Conservation (phyloP, 164 flowering plant species). For the Sextonia rubra region DNA sequence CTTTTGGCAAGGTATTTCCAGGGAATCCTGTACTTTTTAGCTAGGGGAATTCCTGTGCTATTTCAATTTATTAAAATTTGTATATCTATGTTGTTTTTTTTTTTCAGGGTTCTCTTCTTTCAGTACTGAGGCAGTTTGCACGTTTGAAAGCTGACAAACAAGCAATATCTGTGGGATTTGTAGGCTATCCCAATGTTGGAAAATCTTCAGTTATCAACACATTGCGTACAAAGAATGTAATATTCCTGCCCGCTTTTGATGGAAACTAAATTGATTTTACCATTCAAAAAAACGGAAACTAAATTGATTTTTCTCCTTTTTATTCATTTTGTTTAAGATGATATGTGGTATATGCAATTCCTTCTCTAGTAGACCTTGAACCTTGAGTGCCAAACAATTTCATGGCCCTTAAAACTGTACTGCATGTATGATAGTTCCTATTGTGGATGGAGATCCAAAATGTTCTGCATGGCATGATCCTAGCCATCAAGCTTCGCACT, state of each 20-base stretch:
- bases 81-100: neutral
- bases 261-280: no score
- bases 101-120: conserved; percentile 82
- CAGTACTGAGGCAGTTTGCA: conserved; percentile 87
- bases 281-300: no score
- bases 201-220: conserved; percentile 99
- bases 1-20: conserved; percentile 89
- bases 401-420: no score
- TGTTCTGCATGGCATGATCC: no score
- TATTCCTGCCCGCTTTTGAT: neutral
- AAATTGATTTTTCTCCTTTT: no score
- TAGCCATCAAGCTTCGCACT: no score
- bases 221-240: conserved; percentile 91
- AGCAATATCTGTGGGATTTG: conserved; percentile 95
- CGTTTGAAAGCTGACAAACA: conserved; percentile 97
- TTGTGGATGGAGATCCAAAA: no score
- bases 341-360: no score
- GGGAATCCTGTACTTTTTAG: neutral
- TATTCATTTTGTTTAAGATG: no score
- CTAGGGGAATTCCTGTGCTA: neutral
- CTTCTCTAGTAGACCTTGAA: no score
- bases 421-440: no score
- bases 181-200: conserved; percentile 99
- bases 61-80: neutral
- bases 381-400: no score